These are phyloP conservation scores for Sarocladiaceae sp. DNA, from an alignment of 2,329 filamentous ascomycete species.

Conservation along the genomic window DNA sequence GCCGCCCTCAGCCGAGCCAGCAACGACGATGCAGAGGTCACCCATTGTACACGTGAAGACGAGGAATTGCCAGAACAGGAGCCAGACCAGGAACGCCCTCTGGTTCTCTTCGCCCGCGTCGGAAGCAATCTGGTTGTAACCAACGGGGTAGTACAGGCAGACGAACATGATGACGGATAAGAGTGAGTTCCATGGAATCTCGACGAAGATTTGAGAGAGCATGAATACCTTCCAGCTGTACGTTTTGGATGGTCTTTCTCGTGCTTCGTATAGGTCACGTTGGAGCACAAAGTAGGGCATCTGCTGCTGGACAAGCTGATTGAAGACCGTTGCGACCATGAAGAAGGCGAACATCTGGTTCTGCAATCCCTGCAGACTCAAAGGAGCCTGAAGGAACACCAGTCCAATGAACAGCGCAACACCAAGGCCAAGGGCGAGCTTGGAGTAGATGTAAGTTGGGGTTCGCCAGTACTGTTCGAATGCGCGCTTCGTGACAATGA, in stretches of 20 bases:
- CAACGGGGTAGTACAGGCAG: slow-evolving; percentile 75
- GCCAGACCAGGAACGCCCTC: slow-evolving; percentile 62
- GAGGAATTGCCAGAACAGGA: slow-evolving; percentile 62
- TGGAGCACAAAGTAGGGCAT: slow-evolving; percentile 86
- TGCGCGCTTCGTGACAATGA: slow-evolving; percentile 61
- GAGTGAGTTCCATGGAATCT: slow-evolving; percentile 78
- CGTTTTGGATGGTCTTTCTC: slow-evolving; percentile 77
- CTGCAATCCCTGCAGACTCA: slow-evolving; percentile 72
- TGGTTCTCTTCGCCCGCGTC: slow-evolving; percentile 50
- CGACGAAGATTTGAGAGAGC: slow-evolving; percentile 75
- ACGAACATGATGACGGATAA: slow-evolving; percentile 63
- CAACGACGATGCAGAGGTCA: slow-evolving; percentile 58
- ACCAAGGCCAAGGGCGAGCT: slow-evolving; percentile 60
- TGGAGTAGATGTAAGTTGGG: slow-evolving; percentile 77
- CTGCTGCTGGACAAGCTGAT: slow-evolving; percentile 71
- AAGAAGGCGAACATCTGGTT: slow-evolving; percentile 86
- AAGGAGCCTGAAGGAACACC: slow-evolving; percentile 68
- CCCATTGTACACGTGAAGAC: slow-evolving; percentile 67
- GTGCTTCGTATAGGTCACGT: slow-evolving; percentile 76
- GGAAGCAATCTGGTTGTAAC: slow-evolving; percentile 62
- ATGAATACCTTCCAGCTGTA: slow-evolving; percentile 87
- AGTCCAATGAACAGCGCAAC: slow-evolving; percentile 75
- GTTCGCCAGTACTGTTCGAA: slow-evolving; percentile 84
- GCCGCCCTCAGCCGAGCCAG: slow-evolving; percentile 61
- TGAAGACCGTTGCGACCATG: slow-evolving; percentile 77